Base-by-base conservation (phyloP, 176 grass and related monocot genomes). In the Tuctoria greenei region DNA sequence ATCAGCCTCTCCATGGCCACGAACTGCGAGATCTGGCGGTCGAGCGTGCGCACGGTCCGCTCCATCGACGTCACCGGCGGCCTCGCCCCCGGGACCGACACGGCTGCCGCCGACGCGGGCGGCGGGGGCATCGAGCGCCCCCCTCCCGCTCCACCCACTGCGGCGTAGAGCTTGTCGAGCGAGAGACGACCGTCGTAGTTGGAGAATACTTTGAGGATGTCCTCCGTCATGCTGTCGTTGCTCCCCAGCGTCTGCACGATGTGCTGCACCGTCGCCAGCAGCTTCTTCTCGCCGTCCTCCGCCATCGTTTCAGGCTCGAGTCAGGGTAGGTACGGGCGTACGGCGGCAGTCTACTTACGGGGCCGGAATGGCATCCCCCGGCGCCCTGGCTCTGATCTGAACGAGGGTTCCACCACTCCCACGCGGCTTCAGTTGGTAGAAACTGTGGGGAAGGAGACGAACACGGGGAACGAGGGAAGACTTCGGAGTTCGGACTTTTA, bases 11-110 rank as follows among this genome's bases (percentile, higher is more conserved):
- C 87, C 75, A 85, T 88, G 34, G 89, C 23, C 24, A 95, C 85
- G 78, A 99, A 91, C 77, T 89, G 91, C 10, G 91, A 95, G 85
- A 99, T 94, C 95, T 99, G 91, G 59, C 88, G 95, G 73, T 99
- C 95, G 12, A 99, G 89, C 64, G 89, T 88, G 81, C 91, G 91
- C 60, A 99, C 85, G 55, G 95, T 95, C 50, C 95, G 79, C 79
- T 99, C 91, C 20, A 99, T 78, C 15, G 94, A 91, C 0, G 85
- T 86, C 40, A 91, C 77, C 77, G 88, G 57, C 20, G 75, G 51
- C 75, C n/a, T n/a, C n/a, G 74, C 56, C 37, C 13, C 45, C n/a
- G 54, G 65, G 5, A 79, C 77, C 23, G 83, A 34, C 40, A 86
- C 69, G 37, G 69, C 64, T 61, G 75, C 73, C 52, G 57, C 81